phyloP scores from a whole-genome alignment of 2,329 filamentous ascomycete species.

The Colletotrichum limetticola region DNA sequence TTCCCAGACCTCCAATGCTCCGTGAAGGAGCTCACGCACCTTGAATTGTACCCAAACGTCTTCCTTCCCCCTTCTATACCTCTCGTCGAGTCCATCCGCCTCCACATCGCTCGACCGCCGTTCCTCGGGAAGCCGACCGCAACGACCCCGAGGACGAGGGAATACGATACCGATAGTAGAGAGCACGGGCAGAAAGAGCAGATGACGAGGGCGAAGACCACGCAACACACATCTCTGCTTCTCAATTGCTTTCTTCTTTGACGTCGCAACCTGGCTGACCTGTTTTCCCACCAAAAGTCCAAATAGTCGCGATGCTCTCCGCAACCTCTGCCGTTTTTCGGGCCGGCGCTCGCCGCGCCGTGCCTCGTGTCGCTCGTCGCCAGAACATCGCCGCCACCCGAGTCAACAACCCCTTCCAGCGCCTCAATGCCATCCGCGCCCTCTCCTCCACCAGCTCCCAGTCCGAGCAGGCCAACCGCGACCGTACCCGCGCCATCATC shows the following conservation, averaged over 20 bases:
- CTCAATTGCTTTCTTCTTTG: neutral
- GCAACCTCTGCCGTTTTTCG: conserved; percentile 53
- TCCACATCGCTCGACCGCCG: neutral
- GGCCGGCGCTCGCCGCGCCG: conserved; percentile 55
- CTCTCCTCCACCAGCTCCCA: conserved; percentile 46
- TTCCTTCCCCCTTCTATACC: neutral
- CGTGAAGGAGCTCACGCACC: neutral
- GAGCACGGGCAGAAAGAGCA: neutral
- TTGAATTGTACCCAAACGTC: neutral
- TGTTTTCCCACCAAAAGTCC: conserved; percentile 6
- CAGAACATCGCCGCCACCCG: conserved; percentile 39
- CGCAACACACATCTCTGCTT: neutral
- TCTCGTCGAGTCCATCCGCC: neutral
- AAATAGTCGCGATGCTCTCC: conserved; percentile 52
- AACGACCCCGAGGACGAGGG: neutral
- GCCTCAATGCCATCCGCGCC: conserved; percentile 40
- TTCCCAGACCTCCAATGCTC: neutral
- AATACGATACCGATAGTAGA: neutral
- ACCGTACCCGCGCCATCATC: conserved; percentile 81
- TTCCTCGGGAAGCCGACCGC: neutral
- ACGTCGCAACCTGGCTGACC: neutral
- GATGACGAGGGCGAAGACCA: neutral
- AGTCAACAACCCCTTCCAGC: conserved; percentile 30
- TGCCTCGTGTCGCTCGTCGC: conserved; percentile 43
- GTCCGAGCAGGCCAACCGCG: conserved; percentile 53